Base-by-base conservation (phyloP, 2,329 filamentous ascomycete genomes). In the Talaromyces amestolkiae region DNA sequence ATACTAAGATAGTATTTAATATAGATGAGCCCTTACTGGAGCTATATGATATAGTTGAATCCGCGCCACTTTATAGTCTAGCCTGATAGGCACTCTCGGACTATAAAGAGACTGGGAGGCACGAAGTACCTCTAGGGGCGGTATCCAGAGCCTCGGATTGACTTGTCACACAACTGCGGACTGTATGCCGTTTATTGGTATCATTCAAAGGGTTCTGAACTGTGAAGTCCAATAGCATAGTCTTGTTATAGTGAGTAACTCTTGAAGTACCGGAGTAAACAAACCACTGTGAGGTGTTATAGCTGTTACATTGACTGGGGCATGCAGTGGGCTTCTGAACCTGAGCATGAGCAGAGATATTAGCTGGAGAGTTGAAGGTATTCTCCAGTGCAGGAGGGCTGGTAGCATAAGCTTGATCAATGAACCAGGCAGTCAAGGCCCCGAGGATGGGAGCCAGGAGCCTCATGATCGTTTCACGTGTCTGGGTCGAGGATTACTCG, bases 261-360 rank as follows among this genome's bases (percentile, higher is more conserved):
- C 58, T 60, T 60, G 39, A 45, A n/a, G 24, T 13, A 15, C 58
- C 19, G 33, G 58, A 22, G 24, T 60, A 60, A 39, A 60, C 58
- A 47, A 60, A 60, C 58, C 58, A 60, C 39, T 47, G 58, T 15
- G 19, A 15, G 39, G 58, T 45, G 24, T 60, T 39, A 60, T 60
- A 60, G 39, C 39, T 60, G 22, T 60, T 27, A 17, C 58, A 60
- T 60, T 47, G 24, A 19, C 39, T 60, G 13, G 58, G 58, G 24
- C 58, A 60, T 47, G 1, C 1, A 31, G 58, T 19, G 2, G 58
- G 58, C 39, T 24, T 45, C 22, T 60, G 58, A 7, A 39, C 13
- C 4, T 7, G 37, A 39, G 37, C 13, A 39, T 3, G 37, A 39
- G 13, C 37, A 39, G 33, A 35, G 33, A 35, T 10, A 35, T 35